Base-by-base conservation (phyloP, 306 rosid species). In the Crotalaria pallida region DNA sequence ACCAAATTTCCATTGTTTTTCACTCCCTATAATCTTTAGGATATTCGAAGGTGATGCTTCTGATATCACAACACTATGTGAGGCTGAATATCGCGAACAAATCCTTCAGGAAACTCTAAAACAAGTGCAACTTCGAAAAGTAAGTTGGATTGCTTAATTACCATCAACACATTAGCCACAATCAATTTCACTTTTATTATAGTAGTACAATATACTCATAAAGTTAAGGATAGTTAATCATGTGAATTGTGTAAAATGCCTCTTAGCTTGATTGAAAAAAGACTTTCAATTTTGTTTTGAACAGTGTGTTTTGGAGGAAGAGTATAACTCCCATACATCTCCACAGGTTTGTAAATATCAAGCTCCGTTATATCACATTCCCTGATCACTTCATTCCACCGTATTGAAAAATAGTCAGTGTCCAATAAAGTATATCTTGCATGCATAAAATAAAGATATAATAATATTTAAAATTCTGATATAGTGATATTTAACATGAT, bases 1-100 rank as follows among this genome's bases (percentile, higher is more conserved):
- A 34, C 41, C 48, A 27, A 66, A 40, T 45, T 10, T 61, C 5
- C 19, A 38, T 21, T 62, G 21, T 47, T 70, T 62, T 51, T 27
- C 3, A 31, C 50, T 22, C 66, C 29, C 8, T 6, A 19, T 43
- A 27, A 0, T 61, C 72, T 77, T 22, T 64, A 87, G 91, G 84
- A 58, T 80, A 68, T 87, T 75, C 69, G 91, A 87, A 84, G 91
- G 86, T 9, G 80, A 87, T 69, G 77, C 86, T 29, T 85, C 75
- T 18, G 80, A 89, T 74, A 82, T 87, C 63, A 71, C 76, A 22
- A 76, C 88, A 55, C 13, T 82, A 48, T 31, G 51, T 33, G 93
- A 84, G 62, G 86, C 82, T 13, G 85, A 87, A 58, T 77, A 73
- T 53, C 77, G 81, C 6, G 86, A 80, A 45, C 80, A 62, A 6